phyloP scores from a whole-genome alignment of 495 filamentous ascomycete species.

The Letharia lupina region DNA sequence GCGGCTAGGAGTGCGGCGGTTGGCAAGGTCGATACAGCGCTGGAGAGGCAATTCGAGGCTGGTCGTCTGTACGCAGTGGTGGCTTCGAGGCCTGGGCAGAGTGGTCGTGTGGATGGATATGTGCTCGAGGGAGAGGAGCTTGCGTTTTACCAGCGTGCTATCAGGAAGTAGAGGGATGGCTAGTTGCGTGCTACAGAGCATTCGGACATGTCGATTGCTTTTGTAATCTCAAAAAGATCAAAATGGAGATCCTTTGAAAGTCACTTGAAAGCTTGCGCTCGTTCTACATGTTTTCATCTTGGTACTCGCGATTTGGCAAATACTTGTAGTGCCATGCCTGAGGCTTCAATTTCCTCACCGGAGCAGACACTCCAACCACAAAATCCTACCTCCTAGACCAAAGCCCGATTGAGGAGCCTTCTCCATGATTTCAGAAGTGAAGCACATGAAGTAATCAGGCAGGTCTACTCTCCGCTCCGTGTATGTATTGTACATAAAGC shows the following conservation, averaged over 20 bases:
- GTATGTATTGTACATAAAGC: not conserved
- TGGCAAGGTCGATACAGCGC: conserved; percentile 85
- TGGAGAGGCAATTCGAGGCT: conserved; percentile 98
- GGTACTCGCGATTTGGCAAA: not conserved
- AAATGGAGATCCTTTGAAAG: not conserved
- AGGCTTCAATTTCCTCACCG: not conserved
- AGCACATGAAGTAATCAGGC: not conserved
- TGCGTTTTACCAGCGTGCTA: conserved; percentile 96
- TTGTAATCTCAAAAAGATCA: conserved; percentile 1
- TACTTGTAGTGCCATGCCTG: not conserved
- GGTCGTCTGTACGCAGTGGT: conserved; percentile 92
- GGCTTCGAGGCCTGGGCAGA: conserved; percentile 88
- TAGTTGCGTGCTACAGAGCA: conserved; percentile 13
- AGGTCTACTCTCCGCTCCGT: not conserved
- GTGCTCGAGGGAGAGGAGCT: conserved; percentile 98
- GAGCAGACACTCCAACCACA: not conserved
- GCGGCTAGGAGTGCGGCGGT: conserved; percentile 64
- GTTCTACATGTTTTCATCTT: not conserved
- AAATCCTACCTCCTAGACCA: not conserved
- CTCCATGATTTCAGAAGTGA: too few species aligned
- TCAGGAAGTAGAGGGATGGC: conserved; percentile 74
- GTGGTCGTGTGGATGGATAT: conserved; percentile 92
- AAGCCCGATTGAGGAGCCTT: too few species aligned
- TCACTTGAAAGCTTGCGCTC: not conserved
- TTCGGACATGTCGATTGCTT: not conserved